Evolutionary conservation across 179 eudicot species (phyloP).

Genomic region (Corrigiola litoralis): DNA sequence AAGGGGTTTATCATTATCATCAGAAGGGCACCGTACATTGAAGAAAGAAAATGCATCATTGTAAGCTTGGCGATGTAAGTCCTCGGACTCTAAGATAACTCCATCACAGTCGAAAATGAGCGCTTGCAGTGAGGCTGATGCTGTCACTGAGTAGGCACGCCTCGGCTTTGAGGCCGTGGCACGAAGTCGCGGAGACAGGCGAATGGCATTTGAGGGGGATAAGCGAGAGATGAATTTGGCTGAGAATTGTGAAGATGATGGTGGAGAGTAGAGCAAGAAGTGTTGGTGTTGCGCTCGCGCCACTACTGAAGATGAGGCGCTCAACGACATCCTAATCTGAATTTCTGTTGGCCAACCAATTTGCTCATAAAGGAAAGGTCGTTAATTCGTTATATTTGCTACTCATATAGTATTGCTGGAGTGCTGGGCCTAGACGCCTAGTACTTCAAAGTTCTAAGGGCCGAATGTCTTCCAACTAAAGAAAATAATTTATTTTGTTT

Average conservation of each 20-base stretch:
- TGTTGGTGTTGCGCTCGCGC: slow-evolving; percentile 9
- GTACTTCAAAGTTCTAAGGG: too few relatives aligned
- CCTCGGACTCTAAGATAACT: slow-evolving; percentile 87
- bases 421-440: too few relatives aligned
- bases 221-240: slow-evolving; percentile 8
- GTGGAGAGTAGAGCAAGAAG: slow-evolving; percentile 16
- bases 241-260: slow-evolving; percentile 3
- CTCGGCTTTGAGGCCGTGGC: slow-evolving; percentile 9
- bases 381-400: not conserved
- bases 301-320: slow-evolving; percentile 18
- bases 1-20: slow-evolving; percentile 41
- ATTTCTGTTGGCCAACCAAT: not conserved
- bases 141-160: slow-evolving; percentile 16
- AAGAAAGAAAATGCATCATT: slow-evolving; percentile 80
- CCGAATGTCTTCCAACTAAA: too few relatives aligned
- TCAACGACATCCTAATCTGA: slow-evolving; percentile 18
- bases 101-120: slow-evolving; percentile 95
- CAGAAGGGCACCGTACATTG: slow-evolving; percentile 59
- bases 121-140: slow-evolving; percentile 46
- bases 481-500: too few relatives aligned
- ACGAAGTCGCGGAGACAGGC: slow-evolving; percentile 13
- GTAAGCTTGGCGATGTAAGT: slow-evolving; percentile 90
- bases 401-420: too few relatives aligned
- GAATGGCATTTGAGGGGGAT: slow-evolving; percentile 6
- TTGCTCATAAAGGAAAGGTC: not conserved